These are phyloP conservation scores for Xylariales sp. DNA, from an alignment of 2,329 filamentous ascomycete species.

Conservation along the genomic window DNA sequence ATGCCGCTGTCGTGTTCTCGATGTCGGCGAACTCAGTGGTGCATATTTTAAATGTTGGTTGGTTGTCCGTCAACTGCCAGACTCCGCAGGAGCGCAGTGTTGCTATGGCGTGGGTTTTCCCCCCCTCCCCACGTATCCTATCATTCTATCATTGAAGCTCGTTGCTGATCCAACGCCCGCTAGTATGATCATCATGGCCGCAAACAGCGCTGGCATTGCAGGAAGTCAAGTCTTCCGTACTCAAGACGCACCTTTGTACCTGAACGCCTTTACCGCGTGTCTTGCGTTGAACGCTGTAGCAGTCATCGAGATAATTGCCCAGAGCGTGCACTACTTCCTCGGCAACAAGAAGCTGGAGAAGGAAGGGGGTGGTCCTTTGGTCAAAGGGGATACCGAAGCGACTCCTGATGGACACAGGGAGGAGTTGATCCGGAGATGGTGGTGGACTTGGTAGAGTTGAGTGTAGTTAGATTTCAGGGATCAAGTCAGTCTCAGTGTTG, in stretches of 20 bases:
- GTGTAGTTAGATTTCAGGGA: too few relatives aligned
- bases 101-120: constrained; percentile 23
- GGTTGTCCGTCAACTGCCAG: constrained; percentile 24
- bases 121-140: too few relatives aligned
- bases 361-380: constrained; percentile 8
- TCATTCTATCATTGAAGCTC: too few relatives aligned
- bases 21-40: constrained; percentile 25
- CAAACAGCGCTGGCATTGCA: constrained; percentile 21
- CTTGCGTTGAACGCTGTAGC: constrained; percentile 16
- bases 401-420: constrained; percentile 15
- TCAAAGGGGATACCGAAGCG: constrained; percentile 13
- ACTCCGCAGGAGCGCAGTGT: constrained; percentile 23
- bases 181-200: constrained; percentile 28
- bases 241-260: constrained; percentile 22
- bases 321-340: constrained; percentile 18
- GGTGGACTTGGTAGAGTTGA: constrained; percentile 20
- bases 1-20: constrained; percentile 21
- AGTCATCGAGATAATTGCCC: constrained; percentile 14
- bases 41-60: constrained; percentile 26
- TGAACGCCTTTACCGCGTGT: constrained; percentile 20
- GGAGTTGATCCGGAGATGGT: constrained; percentile 18
- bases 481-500: too few relatives aligned
- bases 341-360: constrained; percentile 16
- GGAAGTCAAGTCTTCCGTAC: constrained; percentile 24
- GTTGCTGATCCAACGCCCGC: too few relatives aligned